Percentiles rank a stretch among this genome's conserved stretches.
Evolutionary conservation across 2,329 filamentous ascomycete species (phyloP).

Genomic region (Beauveria varroae): DNA sequence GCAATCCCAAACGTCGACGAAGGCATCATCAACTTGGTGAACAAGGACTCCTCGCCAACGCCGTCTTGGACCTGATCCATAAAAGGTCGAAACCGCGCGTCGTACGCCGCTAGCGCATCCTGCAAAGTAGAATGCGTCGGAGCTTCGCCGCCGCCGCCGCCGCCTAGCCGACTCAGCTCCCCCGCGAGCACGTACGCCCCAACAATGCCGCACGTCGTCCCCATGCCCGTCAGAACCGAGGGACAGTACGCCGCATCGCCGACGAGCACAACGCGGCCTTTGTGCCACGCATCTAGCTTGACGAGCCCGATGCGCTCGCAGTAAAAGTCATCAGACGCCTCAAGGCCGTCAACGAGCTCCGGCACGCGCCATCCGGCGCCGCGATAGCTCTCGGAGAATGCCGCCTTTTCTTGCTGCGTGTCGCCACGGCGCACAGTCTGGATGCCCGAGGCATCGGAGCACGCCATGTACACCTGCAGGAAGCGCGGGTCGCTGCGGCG

Average conservation of each 20-base stretch:
- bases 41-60: conserved; percentile 2
- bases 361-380: conserved; percentile 35
- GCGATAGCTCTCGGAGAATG: conserved; percentile 29
- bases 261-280: conserved; percentile 40
- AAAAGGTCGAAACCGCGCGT: conserved; percentile 36
- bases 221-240: conserved; percentile 41
- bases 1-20: conserved; percentile 5
- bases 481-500: conserved; percentile 30
- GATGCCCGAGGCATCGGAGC: conserved; percentile 13
- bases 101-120: conserved; percentile 34
- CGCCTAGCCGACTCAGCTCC: conserved; percentile 31
- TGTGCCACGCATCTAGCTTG: conserved; percentile 34
- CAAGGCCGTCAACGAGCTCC: conserved; percentile 34
- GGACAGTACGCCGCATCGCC: conserved; percentile 49
- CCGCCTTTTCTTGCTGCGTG: conserved; percentile 30
- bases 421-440: conserved; percentile 21
- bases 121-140: conserved; percentile 13
- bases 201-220: conserved; percentile 40
- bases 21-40: conserved; percentile 1
- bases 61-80: conserved; percentile 28
- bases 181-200: conserved; percentile 51
- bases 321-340: conserved; percentile 38
- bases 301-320: conserved; percentile 37
- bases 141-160: conserved; percentile 14
- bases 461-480: conserved; percentile 31